phyloP scores from a whole-genome alignment of 352 stramenopile genomes.

The Phytophthora capsici region DNA sequence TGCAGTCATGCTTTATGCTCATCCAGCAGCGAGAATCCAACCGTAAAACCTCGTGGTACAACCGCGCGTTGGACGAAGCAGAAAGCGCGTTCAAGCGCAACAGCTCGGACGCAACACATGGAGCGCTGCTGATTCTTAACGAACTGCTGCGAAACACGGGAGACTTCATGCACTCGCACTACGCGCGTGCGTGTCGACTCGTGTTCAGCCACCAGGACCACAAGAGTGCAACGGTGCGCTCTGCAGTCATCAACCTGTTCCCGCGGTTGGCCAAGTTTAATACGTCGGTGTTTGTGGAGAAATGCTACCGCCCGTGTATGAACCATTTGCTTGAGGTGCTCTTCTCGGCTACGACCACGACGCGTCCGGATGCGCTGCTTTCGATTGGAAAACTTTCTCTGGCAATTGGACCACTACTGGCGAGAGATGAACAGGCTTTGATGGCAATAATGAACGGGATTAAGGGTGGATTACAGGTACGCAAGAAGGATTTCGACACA shows the following conservation, averaged over 20 bases:
- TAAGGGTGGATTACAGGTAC: conserved; percentile 83
- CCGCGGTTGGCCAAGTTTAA: conserved; percentile 90
- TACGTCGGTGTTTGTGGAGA: conserved; percentile 85
- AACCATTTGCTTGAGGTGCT: conserved; percentile 85
- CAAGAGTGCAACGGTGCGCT: conserved; percentile 78
- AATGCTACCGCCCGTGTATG: conserved; percentile 86
- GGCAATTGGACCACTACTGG: conserved; percentile 77
- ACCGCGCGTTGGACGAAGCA: conserved; percentile 77
- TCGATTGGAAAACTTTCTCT: conserved; percentile 87
- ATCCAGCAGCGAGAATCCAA: conserved; percentile 91
- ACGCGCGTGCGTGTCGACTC: conserved; percentile 70
- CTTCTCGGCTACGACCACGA: conserved; percentile 80
- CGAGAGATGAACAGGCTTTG: conserved; percentile 80
- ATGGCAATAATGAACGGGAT: conserved; percentile 88
- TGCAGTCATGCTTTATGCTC: conserved; percentile 87
- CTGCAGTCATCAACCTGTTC: conserved; percentile 87
- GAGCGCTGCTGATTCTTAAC: conserved; percentile 85
- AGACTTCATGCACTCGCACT: conserved; percentile 91
- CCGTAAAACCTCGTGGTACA: conserved; percentile 85
- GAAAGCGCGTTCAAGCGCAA: conserved; percentile 75
- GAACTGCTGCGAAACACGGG: conserved; percentile 87
- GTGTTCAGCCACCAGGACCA: conserved; percentile 83
- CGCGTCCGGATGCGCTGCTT: conserved; percentile 77
- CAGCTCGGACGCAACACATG: conserved; percentile 83
- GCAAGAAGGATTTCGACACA: conserved; percentile 85